Evolutionary conservation across 2,329 filamentous ascomycete species (phyloP), one percentile per base, ranked within the genome.

Genomic region (Didymella keratinophila): DNA sequence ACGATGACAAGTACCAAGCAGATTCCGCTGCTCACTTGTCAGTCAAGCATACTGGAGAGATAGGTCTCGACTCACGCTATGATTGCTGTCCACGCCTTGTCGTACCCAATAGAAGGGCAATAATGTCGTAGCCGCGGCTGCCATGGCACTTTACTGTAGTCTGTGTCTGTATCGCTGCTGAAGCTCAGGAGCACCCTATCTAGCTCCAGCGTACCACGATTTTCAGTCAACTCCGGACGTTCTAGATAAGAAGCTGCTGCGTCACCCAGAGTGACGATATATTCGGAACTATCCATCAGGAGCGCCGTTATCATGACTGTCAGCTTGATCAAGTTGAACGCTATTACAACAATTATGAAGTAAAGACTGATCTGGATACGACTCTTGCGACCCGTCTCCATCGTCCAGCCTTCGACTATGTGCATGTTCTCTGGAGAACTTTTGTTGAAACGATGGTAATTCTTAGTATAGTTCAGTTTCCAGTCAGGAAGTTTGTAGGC

Each of bases 221-320:
- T 34, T 7, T 10, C 10, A 4, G 64, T 65, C 37, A 23, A 3
- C 20, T 66, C 66, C 2, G 61, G 60, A 3, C 16, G 21, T 11
- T 61, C n/a, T 9, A 71, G 44, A 18, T 67, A 70, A 2, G 68
- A 67, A 2, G 60, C 63, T 4, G 55, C 48, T 0, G 61, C 62
- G 21, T 71, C 69, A 11, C 68, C 68, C 0, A 66, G n/a, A 0
- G 66, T 71, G 12, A 71, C 61, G 1, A 69, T 18, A 12, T 64
- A 64, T 5, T 58, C 46, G 7, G 51, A 50, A 6, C 36, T n/a
- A 11, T 65, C 58, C 21, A 43, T 60, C 8, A 56, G 25, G 2
- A 65, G 39, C 4, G 61, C 54, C 9, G 28, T 57, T 1, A 66
- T 2, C 58, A 72, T 69, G 25, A 54, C 50, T 6, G 34, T 18